Evolutionary conservation across 2,329 filamentous ascomycete genomes (phyloP), one percentile per base, ranked within the genome.

Genomic region (Fusarium equiseti): DNA sequence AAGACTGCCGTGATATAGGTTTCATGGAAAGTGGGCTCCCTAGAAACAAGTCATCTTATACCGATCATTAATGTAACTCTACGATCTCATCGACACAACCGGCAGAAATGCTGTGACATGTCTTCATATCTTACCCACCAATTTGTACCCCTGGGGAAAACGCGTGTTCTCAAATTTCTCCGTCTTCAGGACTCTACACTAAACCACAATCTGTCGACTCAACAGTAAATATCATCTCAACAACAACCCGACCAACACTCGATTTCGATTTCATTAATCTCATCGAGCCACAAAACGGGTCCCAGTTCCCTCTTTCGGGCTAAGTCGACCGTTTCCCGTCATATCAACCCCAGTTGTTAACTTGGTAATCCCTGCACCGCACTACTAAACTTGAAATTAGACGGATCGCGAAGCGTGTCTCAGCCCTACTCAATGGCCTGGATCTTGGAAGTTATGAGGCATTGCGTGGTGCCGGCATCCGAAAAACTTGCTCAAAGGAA

Each of bases 401-500:
- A 76, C 53, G 74, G 71, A 68, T 62, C 49, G 38, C n/a, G 38
- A 53, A 54, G n/a, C 45, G 16, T 70, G 74, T 74, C 49, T 74
- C 74, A 75, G 74, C 74, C 74, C 71, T 76, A 74, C 66, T 45
- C 22, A 53, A 70, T 68, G 72, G 68, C 68, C 69, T 75, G 66
- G 73, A 72, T 60, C 15, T 40, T 56, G 20, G 12, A 29, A 43
- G 22, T 52, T 53, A n/a, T 31, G 32, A 54, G 63, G 72, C 38
- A 75, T 70, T 75, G 49, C 20, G 7, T 32, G 35, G 24, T 52
- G 64, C 68, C 60, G 59, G 69, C 46, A 44, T 31, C 53, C 48
- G 42, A 44, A 10, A 43, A 43, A 31, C 22, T 20, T 59, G 44
- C 44, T 55, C 48, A 27, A 52, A 15, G 55, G 46, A 48, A 63